Evolutionary conservation across 2,329 filamentous ascomycete genomes (phyloP), one percentile per base, ranked within the genome.

Genomic region (Colletotrichum gigasporum): DNA sequence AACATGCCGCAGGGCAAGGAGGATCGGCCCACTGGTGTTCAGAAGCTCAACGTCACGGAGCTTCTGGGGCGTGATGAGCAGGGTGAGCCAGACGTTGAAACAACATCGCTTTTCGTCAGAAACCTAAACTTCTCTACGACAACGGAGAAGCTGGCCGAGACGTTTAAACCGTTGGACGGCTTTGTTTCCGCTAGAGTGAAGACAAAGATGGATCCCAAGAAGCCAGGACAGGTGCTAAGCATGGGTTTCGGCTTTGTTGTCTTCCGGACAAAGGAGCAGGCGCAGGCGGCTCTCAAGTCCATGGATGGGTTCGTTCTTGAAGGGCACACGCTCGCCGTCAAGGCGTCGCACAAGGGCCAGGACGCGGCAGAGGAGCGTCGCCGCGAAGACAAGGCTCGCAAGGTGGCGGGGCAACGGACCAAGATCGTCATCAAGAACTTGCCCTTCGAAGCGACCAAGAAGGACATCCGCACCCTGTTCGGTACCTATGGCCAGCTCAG

Each of bases 351-450:
- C 80, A 94, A 91, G 77, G 93, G 91, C 18, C 84, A 90, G 62
- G 94, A 98, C 79, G 93, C 93, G 16, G 94, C 92, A 2, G 93
- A 97, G 75, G 92, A 97, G 78, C 88, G 92, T 69, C 89, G 91
- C 68, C 91, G 90, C 69, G 91, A 95, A 69, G 94, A 98, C 73
- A 88, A 87, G 68, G 89, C 91, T 52, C 96, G 94, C 84, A 96
- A 95, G 78, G 80, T 87, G 52, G 89, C 92, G 22, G 87, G 86
- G 14, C 88, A 90, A 74, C 87, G 89, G 69, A 97, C 94, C 48
- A 98, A 98, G 85, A 91, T 99, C 74, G 90, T 98, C 78, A 91
- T 99, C 82, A 99, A 98, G 84, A 99, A 99, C 82, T 82, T 99
- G 78, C 95, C 96, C 18, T 99, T 99, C 82, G 93, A 98, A 81